Evolutionary conservation across 306 rosid genomes (phyloP), one percentile per base, ranked within the genome.

Genomic region (Acmispon strigosus): DNA sequence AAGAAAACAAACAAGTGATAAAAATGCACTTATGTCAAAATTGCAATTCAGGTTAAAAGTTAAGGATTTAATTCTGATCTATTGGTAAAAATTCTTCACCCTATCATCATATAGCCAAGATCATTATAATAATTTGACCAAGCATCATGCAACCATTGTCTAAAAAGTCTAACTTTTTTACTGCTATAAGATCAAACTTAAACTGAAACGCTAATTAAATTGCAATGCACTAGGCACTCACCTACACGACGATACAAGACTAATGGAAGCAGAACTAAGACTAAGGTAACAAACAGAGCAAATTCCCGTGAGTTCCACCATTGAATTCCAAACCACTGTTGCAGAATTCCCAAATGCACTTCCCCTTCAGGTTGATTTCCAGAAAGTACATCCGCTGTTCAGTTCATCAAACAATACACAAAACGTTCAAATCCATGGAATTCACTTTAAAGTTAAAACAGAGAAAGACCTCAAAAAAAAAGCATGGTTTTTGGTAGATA

Each of bases 231-330:
- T 36, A 8, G 63, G 27, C 60, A 86, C 86, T 64, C 4, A 86
- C 99, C 97, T 18, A 94, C 91, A 5, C 91, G 96, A 22, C 88
- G 86, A 16, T 65, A 86, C 57, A 91, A 71, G 27, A 83, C 90
- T 84, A 94, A 65, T 1, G 97, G 97, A 58, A 91, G 88, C 80
- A 91, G 70, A 66, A 94, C 53, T 42, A 94, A 19, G 45, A 85
- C 8, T 6, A 89, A 52, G 8, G 66, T 75, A 52, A 91, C n/a
- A 1, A 90, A n/a, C 34, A 94, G 62, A 10, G 95, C 72, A 44
- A 87, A 84, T 48, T 89, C 91, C 1, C 96, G 79, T 3, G 95
- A 88, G 62, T 83, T 94, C 99, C 99, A 94, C 96, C 97, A 91
- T 0, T 89, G 96, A 78, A 75, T 13, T 12, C 99, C 99, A 79